A percentile compares a stretch with the other conserved stretches of the same genome.
phyloP scores from a whole-genome alignment of 306 rosid species.

The Vigna angularis region DNA sequence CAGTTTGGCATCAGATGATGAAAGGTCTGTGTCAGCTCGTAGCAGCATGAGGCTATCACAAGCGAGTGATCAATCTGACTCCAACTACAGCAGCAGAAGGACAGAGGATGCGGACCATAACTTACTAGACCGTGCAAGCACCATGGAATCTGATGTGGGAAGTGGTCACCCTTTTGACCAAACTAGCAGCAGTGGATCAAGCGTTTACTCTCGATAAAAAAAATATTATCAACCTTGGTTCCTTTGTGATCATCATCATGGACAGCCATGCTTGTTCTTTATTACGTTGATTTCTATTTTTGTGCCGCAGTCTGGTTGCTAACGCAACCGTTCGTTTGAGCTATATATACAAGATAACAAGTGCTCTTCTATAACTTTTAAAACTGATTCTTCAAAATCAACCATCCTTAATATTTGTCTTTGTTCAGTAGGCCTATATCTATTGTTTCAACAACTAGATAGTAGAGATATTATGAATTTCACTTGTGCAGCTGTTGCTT shows the following conservation, averaged over 20 bases:
- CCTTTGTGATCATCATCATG: background rate
- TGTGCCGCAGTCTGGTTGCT: slow-evolving; percentile 4
- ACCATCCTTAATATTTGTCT: slow-evolving; percentile 31
- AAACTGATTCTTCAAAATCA: slow-evolving; percentile 32
- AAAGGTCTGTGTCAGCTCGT: background rate
- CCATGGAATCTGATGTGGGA: slow-evolving; percentile 43
- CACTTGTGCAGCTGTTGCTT: slow-evolving; percentile 27
- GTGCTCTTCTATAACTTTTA: background rate
- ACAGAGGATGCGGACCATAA: slow-evolving; percentile 24
- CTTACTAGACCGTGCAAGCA: background rate
- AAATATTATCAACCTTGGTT: background rate
- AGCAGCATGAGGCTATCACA: slow-evolving; percentile 29
- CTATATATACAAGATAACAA: background rate
- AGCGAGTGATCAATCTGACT: slow-evolving; percentile 14
- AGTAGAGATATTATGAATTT: slow-evolving; percentile 17
- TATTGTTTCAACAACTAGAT: slow-evolving; percentile 26
- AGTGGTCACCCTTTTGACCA: slow-evolving; percentile 22
- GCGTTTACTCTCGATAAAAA: background rate
- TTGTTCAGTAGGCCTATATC: slow-evolving; percentile 40
- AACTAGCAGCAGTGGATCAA: slow-evolving; percentile 6
- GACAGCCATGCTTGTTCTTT: slow-evolving; percentile 31
- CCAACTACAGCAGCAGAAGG: slow-evolving; percentile 21
- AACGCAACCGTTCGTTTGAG: background rate
- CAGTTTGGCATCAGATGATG: slow-evolving; percentile 34
- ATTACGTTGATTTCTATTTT: slow-evolving; percentile 33